These are phyloP conservation scores for Albatrellus ellisii DNA, from an alignment of 768 basidiomycete species.

Conservation along the genomic window DNA sequence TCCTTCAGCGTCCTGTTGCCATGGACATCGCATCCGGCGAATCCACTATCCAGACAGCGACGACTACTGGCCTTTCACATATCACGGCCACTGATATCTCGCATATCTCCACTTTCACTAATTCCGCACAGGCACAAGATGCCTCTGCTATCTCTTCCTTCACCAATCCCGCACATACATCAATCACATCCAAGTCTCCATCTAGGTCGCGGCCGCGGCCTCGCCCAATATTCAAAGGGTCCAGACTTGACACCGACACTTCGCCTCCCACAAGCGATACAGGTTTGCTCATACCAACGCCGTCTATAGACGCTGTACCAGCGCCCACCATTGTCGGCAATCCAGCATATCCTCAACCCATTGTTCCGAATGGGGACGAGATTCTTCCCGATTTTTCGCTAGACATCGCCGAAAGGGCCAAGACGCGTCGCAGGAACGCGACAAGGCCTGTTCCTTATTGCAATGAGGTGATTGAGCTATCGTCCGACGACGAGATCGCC, in stretches of 20 bases:
- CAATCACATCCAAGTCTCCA: slow-evolving; percentile 6
- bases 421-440: slow-evolving; percentile 18
- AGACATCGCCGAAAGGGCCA: slow-evolving; percentile 22
- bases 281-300: slow-evolving; percentile 1
- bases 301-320: not conserved
- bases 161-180: slow-evolving; percentile 1
- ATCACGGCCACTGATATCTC: not conserved
- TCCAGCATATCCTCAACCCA: not conserved
- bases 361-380: not conserved
- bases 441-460: slow-evolving; percentile 3
- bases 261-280: slow-evolving; percentile 7
- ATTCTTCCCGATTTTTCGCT: slow-evolving; percentile 9
- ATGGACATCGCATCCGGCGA: not conserved
- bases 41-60: slow-evolving; percentile 8
- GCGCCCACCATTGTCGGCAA: not conserved
- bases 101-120: slow-evolving; percentile 6
- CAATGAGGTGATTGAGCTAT: slow-evolving; percentile 18
- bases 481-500: slow-evolving; percentile 19
- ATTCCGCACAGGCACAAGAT: not conserved
- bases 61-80: slow-evolving; percentile 1
- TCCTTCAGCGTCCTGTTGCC: not conserved
- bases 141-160: slow-evolving; percentile 8
- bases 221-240: slow-evolving; percentile 7
- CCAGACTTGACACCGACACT: not conserved
- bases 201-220: slow-evolving; percentile 9